Conservation (phyloP, 257 asterid species). For the Solanum infundibuliforme region DNA sequence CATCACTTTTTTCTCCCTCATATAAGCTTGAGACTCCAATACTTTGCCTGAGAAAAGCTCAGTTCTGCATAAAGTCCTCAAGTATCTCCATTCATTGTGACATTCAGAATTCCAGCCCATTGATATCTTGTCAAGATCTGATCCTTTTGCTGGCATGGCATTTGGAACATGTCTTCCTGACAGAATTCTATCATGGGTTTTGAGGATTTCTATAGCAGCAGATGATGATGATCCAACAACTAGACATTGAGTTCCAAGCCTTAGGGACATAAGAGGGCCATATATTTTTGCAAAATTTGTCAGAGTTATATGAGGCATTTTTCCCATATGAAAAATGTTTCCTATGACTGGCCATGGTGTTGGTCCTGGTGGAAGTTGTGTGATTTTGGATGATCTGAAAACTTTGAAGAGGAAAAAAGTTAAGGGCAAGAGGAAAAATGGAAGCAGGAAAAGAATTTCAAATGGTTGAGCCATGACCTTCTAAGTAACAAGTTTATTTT, state of each 20-base stretch:
- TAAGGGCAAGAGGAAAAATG: not conserved
- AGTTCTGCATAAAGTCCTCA: conserved; percentile 12
- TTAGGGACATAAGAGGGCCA: conserved; percentile 32
- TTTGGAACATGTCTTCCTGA: conserved; percentile 23
- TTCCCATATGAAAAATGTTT: conserved; percentile 16
- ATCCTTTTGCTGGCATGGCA: not conserved
- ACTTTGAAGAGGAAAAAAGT: not conserved
- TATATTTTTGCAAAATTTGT: conserved; percentile 18
- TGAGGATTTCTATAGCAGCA: conserved; percentile 30
- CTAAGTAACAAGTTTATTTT: not conserved
- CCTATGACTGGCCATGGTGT: conserved; percentile 40
- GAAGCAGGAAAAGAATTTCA: not conserved
- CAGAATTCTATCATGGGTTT: conserved; percentile 15
- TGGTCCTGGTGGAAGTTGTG: conserved; percentile 50
- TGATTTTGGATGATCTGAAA: not conserved
- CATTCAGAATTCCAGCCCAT: conserved; percentile 18
- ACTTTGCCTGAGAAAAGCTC: conserved; percentile 31
- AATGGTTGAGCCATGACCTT: too few relatives aligned
- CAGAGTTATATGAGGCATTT: conserved; percentile 14
- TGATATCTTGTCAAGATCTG: conserved; percentile 17
- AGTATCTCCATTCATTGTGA: conserved; percentile 14
- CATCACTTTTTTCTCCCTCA: conserved; percentile 19
- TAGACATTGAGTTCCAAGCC: conserved; percentile 15
- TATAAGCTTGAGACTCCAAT: conserved; percentile 7
- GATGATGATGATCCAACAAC: conserved; percentile 38